Conservation (phyloP, 352 stramenopile genomes). For the Phytophthora foliorum region DNA sequence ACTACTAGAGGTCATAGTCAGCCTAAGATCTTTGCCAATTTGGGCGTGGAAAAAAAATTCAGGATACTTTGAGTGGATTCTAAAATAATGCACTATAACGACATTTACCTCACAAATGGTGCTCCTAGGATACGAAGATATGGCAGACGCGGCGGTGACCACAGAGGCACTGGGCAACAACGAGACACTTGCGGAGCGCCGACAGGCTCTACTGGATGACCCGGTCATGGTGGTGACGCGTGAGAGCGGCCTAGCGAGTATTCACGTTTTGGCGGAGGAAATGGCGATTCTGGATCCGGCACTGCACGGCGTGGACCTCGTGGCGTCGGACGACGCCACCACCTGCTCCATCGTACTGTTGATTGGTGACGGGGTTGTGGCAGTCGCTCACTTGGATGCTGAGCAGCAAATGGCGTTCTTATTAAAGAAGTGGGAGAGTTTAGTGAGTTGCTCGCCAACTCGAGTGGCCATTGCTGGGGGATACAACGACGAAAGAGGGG, state of each 20-base stretch:
- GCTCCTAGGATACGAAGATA: slow-evolving; percentile 23
- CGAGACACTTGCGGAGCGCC: slow-evolving; percentile 6
- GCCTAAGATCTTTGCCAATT: too few relatives aligned
- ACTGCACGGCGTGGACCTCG: slow-evolving; percentile 27
- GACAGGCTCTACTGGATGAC: slow-evolving; percentile 16
- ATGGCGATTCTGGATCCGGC: slow-evolving; percentile 33
- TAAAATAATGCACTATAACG: not conserved
- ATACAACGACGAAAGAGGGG: slow-evolving; percentile 36
- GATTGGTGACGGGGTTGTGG: slow-evolving; percentile 21
- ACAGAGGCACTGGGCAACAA: slow-evolving; percentile 24
- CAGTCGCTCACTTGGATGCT: slow-evolving; percentile 30
- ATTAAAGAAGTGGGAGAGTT: slow-evolving; percentile 36
- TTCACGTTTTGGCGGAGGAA: slow-evolving; percentile 38
- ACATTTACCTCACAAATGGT: slow-evolving; percentile 15
- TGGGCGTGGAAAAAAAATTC: slow-evolving; percentile 1
- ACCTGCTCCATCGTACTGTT: slow-evolving; percentile 42
- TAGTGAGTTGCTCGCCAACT: slow-evolving; percentile 7
- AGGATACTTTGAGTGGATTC: not conserved
- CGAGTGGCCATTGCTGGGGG: slow-evolving; percentile 31
- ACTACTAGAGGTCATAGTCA: too few relatives aligned
- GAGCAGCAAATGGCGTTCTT: slow-evolving; percentile 37
- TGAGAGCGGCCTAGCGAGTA: slow-evolving; percentile 17
- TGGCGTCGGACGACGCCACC: slow-evolving; percentile 42
- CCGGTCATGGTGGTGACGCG: slow-evolving; percentile 31
- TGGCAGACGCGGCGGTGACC: slow-evolving; percentile 11